Percentiles rank a stretch among this genome's conserved stretches.
phyloP scores from a whole-genome alignment of 345 rosid species.

The Rhodamnia argentea region DNA sequence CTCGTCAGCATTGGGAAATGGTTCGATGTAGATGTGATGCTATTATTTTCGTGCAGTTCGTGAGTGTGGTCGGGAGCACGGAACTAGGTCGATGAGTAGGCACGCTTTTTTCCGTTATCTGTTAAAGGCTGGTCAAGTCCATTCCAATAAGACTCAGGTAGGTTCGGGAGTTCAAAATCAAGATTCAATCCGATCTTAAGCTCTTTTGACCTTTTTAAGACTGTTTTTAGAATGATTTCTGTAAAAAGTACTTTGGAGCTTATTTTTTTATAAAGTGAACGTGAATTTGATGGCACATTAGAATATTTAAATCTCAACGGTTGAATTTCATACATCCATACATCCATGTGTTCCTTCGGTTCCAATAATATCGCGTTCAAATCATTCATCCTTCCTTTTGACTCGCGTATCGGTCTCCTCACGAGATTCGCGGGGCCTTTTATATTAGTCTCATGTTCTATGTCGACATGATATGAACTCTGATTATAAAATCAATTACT shows the following conservation, averaged over 20 bases:
- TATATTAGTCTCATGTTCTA: neutral
- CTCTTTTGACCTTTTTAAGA: neutral
- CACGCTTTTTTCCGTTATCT: neutral
- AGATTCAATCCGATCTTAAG: too few relatives aligned
- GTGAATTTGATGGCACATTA: neutral
- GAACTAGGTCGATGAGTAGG: neutral
- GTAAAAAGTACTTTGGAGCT: neutral
- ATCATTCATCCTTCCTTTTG: neutral
- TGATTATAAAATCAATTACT: neutral
- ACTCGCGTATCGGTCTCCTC: neutral
- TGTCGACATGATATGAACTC: neutral
- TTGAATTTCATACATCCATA: neutral
- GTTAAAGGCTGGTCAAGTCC: neutral
- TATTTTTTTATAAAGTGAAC: neutral
- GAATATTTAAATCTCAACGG: neutral
- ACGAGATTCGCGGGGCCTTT: neutral
- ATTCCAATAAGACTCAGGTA: neutral
- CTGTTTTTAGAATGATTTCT: neutral
- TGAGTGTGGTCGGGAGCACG: rapidly evolving
- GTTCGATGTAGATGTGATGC: neutral
- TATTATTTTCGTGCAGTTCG: rapidly evolving
- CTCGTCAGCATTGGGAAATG: too few relatives aligned
- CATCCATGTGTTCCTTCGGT: neutral
- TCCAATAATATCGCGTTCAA: neutral
- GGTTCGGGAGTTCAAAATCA: neutral